Evolutionary conservation across 1,284 basidiomycete species (phyloP), one percentile per base, ranked within the genome.

Genomic region (Cryptococcus sp.): DNA sequence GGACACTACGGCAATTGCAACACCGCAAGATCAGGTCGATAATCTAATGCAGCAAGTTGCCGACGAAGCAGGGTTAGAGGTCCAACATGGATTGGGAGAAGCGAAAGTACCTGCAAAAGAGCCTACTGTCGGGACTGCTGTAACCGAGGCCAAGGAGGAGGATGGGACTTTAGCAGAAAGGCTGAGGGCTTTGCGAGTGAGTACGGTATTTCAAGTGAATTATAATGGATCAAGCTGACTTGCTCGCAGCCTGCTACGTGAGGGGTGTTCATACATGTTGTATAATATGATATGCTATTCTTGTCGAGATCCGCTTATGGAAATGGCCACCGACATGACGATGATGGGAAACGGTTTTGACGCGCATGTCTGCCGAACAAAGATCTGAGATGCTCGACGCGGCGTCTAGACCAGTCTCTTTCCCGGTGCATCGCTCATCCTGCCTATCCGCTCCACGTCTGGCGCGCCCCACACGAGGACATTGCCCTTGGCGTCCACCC

Each of bases 21-120:
- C 90, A 19, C 96, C 96, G 0, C 94, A 98, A 78, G 96, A 99
- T 79, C 93, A 99, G 77, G 89, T 99, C 67, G 96, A 99, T 74
- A 79, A 83, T 39, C 85, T 99, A 22, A 84, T 99, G 83, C 87
- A 89, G 61, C 92, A 93, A 79, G 93, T 93, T 17, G 96, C 96
- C 1, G 96, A 99, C 75, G 93, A 99, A 79, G 93, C 93, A 37
- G 91, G 98, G 61, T 89, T 99, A 64, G 93, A 99, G 78, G 80
- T 98, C 45, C 88, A 93, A 74, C 94, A 97, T 60, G 91, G 93
- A 71, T 83, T 98, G 43, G 86, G 87, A 37, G 81, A 75, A 57
- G 86, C 61, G 84, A 87, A 74, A 83, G 88, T 72, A 15, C 76
- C 77, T 0, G 62, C 52, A 7, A 67, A 66, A 0, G 64, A 82